Evolutionary conservation across 2,329 filamentous ascomycete species (phyloP).

Genomic region (Purpureocillium takamizusanense): DNA sequence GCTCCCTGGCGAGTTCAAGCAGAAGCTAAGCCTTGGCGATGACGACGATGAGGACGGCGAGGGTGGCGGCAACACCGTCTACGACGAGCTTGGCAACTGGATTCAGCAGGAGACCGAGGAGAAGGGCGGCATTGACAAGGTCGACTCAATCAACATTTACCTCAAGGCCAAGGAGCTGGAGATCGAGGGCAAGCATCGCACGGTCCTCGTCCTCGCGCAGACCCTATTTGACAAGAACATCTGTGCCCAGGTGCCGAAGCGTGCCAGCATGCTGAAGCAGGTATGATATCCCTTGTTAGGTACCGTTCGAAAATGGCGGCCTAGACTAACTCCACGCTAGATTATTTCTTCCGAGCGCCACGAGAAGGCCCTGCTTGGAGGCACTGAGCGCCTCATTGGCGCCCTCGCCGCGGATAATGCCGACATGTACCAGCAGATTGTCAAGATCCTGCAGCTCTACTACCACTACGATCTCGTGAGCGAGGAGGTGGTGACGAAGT

Average conservation of each 20-base stretch:
- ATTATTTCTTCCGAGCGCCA: slow-evolving; percentile 78
- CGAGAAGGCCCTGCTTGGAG: slow-evolving; percentile 90
- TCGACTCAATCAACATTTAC: slow-evolving; percentile 87
- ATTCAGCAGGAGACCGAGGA: slow-evolving; percentile 65
- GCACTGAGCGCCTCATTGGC: slow-evolving; percentile 84
- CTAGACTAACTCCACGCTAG: no score
- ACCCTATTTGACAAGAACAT: slow-evolving; percentile 91
- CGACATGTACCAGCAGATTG: slow-evolving; percentile 65
- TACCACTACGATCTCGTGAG: slow-evolving; percentile 85
- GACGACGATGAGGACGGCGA: slow-evolving; percentile 78
- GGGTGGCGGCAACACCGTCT: slow-evolving; percentile 63
- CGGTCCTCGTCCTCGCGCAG: slow-evolving; percentile 82
- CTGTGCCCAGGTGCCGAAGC: slow-evolving; percentile 74
- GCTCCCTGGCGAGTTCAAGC: slow-evolving; percentile 90
- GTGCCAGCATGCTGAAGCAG: slow-evolving; percentile 82
- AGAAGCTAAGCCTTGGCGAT: slow-evolving; percentile 74
- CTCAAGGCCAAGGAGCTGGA: slow-evolving; percentile 94
- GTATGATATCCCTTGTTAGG: slow-evolving; percentile 31
- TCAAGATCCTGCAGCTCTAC: slow-evolving; percentile 79
- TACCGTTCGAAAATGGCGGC: neutral
- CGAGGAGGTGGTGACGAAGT: slow-evolving; percentile 82
- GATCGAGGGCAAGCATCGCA: slow-evolving; percentile 91
- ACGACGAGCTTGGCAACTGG: slow-evolving; percentile 91
- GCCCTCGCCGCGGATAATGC: slow-evolving; percentile 64
- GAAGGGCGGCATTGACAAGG: slow-evolving; percentile 65